Evolutionary conservation across 176 grass and related monocot species (phyloP), one percentile per base, ranked within the genome.

Genomic region (Luzula sylvatica): DNA sequence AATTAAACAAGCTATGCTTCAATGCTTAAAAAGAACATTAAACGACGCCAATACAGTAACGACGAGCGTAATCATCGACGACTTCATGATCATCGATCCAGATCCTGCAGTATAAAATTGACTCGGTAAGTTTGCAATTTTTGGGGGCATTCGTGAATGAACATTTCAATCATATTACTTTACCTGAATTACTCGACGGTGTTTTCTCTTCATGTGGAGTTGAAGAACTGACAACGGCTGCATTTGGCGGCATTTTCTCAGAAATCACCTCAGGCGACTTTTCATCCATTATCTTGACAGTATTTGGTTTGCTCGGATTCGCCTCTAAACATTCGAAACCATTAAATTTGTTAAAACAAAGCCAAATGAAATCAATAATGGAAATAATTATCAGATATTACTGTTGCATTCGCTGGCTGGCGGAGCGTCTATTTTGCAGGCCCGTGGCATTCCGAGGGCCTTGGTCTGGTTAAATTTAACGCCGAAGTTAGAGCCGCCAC

Each of bases 391-490:
- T 3, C 4, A 32, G 14, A 2, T 35, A 74, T 42, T 52, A 88
- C 89, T 35, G 61, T 56, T 38, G 76, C 89, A 95, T 3, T 78
- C 46, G 53, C 53, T 81, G 50, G 55, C 73, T 1, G 76, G 65
- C 20, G 89, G 74, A 3, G 77, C 65, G 59, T 69, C 23, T 18
- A 95, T 44, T 20, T 66, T 69, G 79, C 89, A 95, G 23, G 66
- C 60, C 2, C 19, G 76, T 0, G 89, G 89, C 42, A 95, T 58
- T 65, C 60, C 57, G 50, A 66, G 20, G 29, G 73, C 83, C 26
- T 68, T 80, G 15, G 62, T 71, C 19, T 48, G 44, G 70, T 95
- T 82, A 55, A 95, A 7, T 14, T 70, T 47, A 22, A 82, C n/a
- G 11, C 89, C 89, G 15, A 88, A 65, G 23, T 76, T 69, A 15